Conservation (phyloP, 768 basidiomycete species). For the Dentipellis fragilis region DNA sequence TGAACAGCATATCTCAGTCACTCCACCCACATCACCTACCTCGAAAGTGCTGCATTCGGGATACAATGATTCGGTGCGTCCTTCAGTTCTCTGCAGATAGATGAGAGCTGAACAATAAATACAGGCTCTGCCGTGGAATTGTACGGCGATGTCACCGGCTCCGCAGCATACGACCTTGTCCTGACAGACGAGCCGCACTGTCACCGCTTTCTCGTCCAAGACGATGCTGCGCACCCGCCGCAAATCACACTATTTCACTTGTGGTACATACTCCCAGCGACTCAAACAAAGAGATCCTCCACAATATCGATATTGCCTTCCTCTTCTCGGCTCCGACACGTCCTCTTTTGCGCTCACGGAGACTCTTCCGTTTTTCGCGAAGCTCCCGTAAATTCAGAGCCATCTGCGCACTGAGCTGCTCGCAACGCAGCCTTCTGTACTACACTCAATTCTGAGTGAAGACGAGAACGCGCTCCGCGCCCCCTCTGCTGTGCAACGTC, state of each 20-base stretch:
- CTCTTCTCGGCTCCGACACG: too few species aligned
- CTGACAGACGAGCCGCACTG: conserved; percentile 20
- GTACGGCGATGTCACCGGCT: conserved; percentile 35
- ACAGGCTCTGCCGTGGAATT: conserved; percentile 59
- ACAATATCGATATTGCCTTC: too few species aligned
- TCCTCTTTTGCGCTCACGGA: too few species aligned
- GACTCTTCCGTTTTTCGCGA: too few species aligned
- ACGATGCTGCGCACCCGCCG: conserved; percentile 37
- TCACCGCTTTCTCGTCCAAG: conserved; percentile 19
- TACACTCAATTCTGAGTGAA: too few species aligned
- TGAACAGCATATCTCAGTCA: too few species aligned
- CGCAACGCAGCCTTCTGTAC: too few species aligned
- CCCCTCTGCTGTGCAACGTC: too few species aligned
- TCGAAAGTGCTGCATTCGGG: conserved; percentile 43
- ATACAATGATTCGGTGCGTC: conserved; percentile 55
- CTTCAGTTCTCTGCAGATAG: not conserved
- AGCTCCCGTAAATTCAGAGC: too few species aligned
- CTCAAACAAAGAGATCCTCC: too few species aligned
- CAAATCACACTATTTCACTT: conserved; percentile 45
- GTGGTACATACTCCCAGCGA: conserved; percentile 31
- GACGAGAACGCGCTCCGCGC: too few species aligned
- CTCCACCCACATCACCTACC: conserved; percentile 62
- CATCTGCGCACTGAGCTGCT: too few species aligned
- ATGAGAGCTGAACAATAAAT: not conserved
- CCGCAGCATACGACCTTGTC: conserved; percentile 19